phyloP scores from a whole-genome alignment of 1,284 basidiomycete species.

The Sparassis latifolia region DNA sequence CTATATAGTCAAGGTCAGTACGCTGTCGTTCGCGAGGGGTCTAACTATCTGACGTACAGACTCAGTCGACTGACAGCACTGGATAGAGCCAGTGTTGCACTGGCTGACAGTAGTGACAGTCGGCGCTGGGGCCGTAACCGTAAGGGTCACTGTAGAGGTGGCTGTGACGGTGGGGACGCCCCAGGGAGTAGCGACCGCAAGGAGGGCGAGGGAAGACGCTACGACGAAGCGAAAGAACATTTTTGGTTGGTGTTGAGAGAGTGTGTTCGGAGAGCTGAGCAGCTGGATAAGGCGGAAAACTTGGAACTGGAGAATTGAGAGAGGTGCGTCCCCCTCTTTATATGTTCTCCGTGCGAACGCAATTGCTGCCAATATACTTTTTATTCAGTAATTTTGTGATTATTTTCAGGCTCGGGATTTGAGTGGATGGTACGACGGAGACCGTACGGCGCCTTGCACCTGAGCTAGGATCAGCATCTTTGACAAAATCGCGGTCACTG shows the following conservation, averaged over 20 bases:
- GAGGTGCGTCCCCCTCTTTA: neutral
- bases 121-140: conserved; percentile 9
- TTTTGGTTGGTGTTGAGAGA: neutral
- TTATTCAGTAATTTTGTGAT: too few species aligned
- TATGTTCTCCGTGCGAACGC: neutral
- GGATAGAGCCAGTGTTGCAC: conserved; percentile 14
- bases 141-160: conserved; percentile 8
- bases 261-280: neutral
- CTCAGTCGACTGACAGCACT: conserved; percentile 11
- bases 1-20: too few species aligned
- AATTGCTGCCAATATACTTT: neutral
- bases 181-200: conserved; percentile 18
- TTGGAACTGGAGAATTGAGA: neutral
- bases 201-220: conserved; percentile 6
- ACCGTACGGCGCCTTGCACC: too few species aligned
- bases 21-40: too few species aligned
- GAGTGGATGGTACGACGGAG: too few species aligned
- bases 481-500: too few species aligned
- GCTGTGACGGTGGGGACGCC: conserved; percentile 5
- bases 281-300: neutral
- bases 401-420: too few species aligned
- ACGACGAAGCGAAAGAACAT: conserved; percentile 15
- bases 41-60: neutral
- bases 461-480: too few species aligned
- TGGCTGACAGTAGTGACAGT: conserved; percentile 5